A percentile compares a stretch with the other conserved stretches of the same genome.
Evolutionary conservation across 352 stramenopile genomes (phyloP).

Genomic region (Vaucheria bursata): DNA sequence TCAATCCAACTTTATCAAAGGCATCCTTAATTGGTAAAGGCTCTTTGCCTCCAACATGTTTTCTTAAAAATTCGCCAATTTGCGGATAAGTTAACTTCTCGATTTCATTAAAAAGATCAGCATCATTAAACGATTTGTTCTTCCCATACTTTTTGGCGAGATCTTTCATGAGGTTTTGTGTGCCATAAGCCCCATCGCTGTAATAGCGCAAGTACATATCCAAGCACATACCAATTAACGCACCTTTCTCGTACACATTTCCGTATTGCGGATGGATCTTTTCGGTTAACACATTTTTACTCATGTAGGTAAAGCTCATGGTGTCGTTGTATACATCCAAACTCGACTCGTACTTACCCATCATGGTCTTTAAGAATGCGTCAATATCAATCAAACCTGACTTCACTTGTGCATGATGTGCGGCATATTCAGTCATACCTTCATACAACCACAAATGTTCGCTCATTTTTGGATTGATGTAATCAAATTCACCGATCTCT

Average conservation of each 20-base stretch:
- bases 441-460: conserved; percentile 1
- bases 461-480: neutral
- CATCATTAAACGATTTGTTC: neutral
- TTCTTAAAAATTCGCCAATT: neutral
- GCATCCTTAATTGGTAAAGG: neutral
- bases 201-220: neutral
- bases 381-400: neutral
- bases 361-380: neutral
- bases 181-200: neutral
- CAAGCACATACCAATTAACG: neutral
- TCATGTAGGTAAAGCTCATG: neutral
- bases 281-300: neutral
- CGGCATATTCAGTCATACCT: neutral
- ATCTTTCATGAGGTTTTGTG: neutral
- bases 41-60: neutral
- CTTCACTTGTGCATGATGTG: neutral
- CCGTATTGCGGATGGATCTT: neutral
- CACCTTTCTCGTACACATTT: neutral
- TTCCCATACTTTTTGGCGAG: neutral
- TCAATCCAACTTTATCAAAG: neutral
- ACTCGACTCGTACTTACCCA: neutral
- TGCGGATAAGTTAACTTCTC: neutral
- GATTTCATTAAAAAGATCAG: neutral
- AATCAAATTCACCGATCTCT: neutral
- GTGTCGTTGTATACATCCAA: neutral